Conservation (phyloP, 148 eudicot genomes). For the Mesembryanthemum crystallinum region DNA sequence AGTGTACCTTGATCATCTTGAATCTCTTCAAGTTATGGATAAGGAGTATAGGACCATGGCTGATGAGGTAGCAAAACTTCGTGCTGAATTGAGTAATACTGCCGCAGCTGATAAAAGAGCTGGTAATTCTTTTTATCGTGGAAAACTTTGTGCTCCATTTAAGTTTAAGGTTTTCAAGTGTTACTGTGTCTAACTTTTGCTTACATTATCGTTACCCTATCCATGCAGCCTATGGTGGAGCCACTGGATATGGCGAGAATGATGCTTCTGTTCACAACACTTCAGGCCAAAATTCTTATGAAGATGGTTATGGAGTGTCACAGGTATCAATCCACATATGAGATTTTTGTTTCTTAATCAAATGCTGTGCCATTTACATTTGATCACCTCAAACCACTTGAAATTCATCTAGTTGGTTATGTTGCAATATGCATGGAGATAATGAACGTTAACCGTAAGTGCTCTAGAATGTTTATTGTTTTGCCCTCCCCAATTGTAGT, state of each 20-base stretch:
- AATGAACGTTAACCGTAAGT: background rate
- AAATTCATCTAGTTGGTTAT: background rate
- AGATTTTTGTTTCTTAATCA: background rate
- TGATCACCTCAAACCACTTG: background rate
- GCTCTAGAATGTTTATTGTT: background rate
- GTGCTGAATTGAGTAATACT: conserved; percentile 61
- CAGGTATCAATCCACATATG: conserved; percentile 46
- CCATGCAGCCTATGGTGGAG: conserved; percentile 49
- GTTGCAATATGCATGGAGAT: background rate
- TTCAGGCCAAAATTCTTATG: conserved; percentile 44
- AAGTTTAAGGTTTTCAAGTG: background rate
- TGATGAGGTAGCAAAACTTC: conserved; percentile 89
- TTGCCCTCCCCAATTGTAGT: background rate
- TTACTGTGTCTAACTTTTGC: background rate
- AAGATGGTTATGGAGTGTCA: conserved; percentile 47
- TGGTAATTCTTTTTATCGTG: conserved; percentile 38
- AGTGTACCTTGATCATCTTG: conserved; percentile 81
- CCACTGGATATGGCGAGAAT: conserved; percentile 51
- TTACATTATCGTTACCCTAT: background rate
- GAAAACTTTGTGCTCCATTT: background rate
- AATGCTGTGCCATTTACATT: background rate
- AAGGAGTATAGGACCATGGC: conserved; percentile 89
- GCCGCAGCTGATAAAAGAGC: conserved; percentile 57
- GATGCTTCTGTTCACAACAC: conserved; percentile 54
- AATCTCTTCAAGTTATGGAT: conserved; percentile 95